These are phyloP conservation scores for Flammula alnicola DNA, from an alignment of 1,284 basidiomycete species.

Conservation along the genomic window DNA sequence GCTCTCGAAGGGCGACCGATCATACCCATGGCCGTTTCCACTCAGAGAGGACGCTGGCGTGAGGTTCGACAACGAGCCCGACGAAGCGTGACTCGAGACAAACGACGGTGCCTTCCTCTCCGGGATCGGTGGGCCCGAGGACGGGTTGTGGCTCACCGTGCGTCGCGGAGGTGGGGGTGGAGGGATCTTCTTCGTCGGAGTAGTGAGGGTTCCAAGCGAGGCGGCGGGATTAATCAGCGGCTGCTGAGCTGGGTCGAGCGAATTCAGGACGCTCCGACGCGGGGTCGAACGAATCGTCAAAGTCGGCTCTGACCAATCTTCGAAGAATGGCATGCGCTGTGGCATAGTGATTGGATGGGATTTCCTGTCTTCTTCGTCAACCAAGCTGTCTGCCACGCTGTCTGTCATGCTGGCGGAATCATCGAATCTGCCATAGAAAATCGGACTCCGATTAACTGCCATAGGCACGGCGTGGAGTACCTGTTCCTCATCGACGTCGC, in stretches of 20 bases:
- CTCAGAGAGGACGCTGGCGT: slow-evolving; percentile 29
- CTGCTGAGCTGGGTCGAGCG: slow-evolving; percentile 22
- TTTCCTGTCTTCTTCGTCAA: slow-evolving; percentile 29
- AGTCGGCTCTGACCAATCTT: slow-evolving; percentile 15
- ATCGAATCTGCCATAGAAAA: slow-evolving; percentile 45
- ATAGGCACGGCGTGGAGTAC: slow-evolving; percentile 46
- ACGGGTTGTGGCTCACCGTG: slow-evolving; percentile 24
- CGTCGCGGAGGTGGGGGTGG: slow-evolving; percentile 48
- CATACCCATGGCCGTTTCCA: slow-evolving; percentile 34
- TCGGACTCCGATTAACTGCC: slow-evolving; percentile 43
- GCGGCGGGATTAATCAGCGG: slow-evolving; percentile 29
- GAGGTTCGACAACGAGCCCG: slow-evolving; percentile 17
- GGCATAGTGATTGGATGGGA: slow-evolving; percentile 6
- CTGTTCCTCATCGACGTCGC: slow-evolving; percentile 45
- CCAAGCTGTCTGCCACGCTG: slow-evolving; percentile 43
- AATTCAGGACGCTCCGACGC: slow-evolving; percentile 18
- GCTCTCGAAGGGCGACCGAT: slow-evolving; percentile 57
- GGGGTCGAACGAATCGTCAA: slow-evolving; percentile 8
- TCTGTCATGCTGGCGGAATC: slow-evolving; percentile 50
- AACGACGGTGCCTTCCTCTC: slow-evolving; percentile 21
- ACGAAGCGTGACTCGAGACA: slow-evolving; percentile 12
- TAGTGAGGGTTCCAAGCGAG: slow-evolving; percentile 17
- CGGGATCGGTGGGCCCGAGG: slow-evolving; percentile 31
- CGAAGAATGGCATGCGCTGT: slow-evolving; percentile 6
- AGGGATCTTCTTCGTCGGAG: slow-evolving; percentile 38